Conservation (phyloP, 495 filamentous ascomycete genomes). For the Tuber brumale region DNA sequence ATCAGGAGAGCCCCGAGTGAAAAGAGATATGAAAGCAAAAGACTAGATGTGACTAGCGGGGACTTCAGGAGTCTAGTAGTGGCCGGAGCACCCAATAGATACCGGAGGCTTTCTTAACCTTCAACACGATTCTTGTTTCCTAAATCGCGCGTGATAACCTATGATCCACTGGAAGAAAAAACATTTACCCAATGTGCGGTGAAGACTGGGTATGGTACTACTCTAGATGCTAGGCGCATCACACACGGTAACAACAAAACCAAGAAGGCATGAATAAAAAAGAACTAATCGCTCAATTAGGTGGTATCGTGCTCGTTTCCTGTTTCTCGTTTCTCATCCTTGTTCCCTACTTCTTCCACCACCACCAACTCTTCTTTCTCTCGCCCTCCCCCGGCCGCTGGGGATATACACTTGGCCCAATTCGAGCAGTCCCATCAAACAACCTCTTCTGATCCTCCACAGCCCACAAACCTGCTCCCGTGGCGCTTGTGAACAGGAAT, state of each 20-base stretch:
- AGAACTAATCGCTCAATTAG: not conserved
- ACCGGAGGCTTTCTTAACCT: not conserved
- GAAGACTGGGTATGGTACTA: not conserved
- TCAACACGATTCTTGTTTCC: not conserved
- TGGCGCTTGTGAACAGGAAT: conserved; percentile 75
- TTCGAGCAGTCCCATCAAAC: conserved; percentile 10
- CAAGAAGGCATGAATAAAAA: not conserved
- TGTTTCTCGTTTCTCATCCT: not conserved
- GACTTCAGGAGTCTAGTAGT: not conserved
- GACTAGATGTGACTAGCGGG: not conserved
- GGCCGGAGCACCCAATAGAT: not conserved
- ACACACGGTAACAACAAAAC: not conserved
- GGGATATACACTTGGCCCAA: not conserved
- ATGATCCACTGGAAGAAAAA: not conserved
- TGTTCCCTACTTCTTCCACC: not conserved
- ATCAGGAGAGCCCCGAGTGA: not conserved
- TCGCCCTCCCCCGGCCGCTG: not conserved
- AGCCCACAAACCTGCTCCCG: conserved; percentile 90
- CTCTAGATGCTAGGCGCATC: not conserved
- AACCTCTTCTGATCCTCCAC: conserved; percentile 45
- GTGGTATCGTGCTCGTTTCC: not conserved
- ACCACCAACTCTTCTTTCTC: not conserved
- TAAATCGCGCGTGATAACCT: not conserved
- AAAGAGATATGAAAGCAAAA: not conserved
- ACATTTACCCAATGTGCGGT: not conserved